Conservation (phyloP, 169 alveolate genomes). For the Plasmodium knowlesi region DNA sequence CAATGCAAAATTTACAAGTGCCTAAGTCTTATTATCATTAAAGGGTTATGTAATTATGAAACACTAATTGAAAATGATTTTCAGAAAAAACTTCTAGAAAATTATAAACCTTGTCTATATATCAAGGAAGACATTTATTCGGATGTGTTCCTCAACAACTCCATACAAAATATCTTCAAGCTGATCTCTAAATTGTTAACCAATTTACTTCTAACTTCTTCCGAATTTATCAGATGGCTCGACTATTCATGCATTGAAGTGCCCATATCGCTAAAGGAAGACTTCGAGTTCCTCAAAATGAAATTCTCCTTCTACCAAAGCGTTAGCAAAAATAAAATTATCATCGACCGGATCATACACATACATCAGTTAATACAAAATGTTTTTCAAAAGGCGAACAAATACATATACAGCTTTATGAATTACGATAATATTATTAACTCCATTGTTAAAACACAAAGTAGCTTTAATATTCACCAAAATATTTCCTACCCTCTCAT, state of each 20-base stretch:
- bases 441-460: constrained; percentile 45
- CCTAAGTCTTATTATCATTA: constrained; percentile 54
- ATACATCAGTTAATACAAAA: constrained; percentile 72
- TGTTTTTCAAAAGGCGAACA: constrained; percentile 72
- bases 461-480: constrained; percentile 52
- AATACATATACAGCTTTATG: constrained; percentile 71
- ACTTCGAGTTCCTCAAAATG: constrained; percentile 57
- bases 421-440: constrained; percentile 67
- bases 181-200: constrained; percentile 63
- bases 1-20: constrained; percentile 74
- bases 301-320: constrained; percentile 73
- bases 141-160: constrained; percentile 70
- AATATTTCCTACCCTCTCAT: constrained; percentile 58
- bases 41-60: constrained; percentile 67
- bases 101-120: constrained; percentile 63
- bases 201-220: constrained; percentile 58
- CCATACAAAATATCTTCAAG: constrained; percentile 70
- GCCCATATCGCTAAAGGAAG: constrained; percentile 61
- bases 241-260: constrained; percentile 75
- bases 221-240: constrained; percentile 71
- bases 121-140: constrained; percentile 72
- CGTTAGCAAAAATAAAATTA: constrained; percentile 74
- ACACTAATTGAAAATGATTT: constrained; percentile 71
- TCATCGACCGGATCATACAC: constrained; percentile 69
- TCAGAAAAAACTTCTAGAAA: constrained; percentile 30